Base-by-base conservation (phyloP, 106 monocot species). In the Xerophyta viscosa region DNA sequence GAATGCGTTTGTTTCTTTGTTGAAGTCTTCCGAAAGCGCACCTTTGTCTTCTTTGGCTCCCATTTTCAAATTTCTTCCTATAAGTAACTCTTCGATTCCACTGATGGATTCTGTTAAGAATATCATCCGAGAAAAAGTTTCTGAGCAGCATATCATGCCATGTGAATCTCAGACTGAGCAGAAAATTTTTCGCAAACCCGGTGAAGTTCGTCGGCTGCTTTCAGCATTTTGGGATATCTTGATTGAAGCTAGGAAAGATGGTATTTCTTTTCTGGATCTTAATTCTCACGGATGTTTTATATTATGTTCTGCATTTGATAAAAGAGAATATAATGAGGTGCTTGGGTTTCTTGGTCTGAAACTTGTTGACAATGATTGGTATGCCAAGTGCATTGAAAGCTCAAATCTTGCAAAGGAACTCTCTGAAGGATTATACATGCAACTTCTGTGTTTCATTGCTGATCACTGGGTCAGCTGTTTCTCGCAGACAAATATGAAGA, bases 1-100 rank as follows among this genome's bases (percentile, higher is more conserved):
- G 8, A 63, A 70, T 66, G 73, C 77, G 3, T 43, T 43, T 28
- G 37, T 46, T 21, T 30, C 75, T 24, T 30, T 70, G 3, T 56
- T 75, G 26, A 80, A 75, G 50, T 57, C 74, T 10, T 24, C 14
- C 9, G 61, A 29, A 1, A 36, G 30, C 36, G 62, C 58, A 5
- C 75, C 75, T 2, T 10, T 52, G 6, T 52, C 26, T 22, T 62
- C 50, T 6, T 21, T 75, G 44, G 47, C 80, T 5, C 20, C 37
- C 17, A 57, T 52, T 54, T 80, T 80, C 24, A 55, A 50, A 6
- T 80, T 80, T 27, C 30, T 80, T 8, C 80, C 80, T 2, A 39
- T 75, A 4, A 12, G 57, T n/a, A 24, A 23, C 13, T 75, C 65
- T 9, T 25, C 41, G 9, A 48, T 73, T 7, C 60, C 50, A 4